A percentile compares a stretch with the other conserved stretches of the same genome.
These are phyloP conservation scores for Tetrapisispora fleetii DNA, from an alignment of 805 yeast species.

Conservation along the genomic window DNA sequence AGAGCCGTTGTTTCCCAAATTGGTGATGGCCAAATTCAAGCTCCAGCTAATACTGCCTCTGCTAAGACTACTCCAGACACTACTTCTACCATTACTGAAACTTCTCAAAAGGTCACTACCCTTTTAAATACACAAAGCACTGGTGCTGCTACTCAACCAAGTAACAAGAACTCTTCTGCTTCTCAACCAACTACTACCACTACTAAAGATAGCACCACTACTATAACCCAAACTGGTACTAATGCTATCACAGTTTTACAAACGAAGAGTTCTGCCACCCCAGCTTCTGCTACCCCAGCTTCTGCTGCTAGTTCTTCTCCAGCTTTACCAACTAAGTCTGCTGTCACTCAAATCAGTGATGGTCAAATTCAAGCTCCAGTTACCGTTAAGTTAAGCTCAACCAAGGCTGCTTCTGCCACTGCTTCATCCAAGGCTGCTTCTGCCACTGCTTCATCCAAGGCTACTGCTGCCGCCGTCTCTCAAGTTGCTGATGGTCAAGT, in stretches of 20 bases:
- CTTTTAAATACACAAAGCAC: conserved; percentile 20
- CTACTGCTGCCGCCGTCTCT: conserved; percentile 25
- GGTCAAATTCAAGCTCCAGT: conserved; percentile 39
- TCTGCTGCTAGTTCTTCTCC: conserved; percentile 7
- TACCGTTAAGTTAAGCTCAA: conserved; percentile 22
- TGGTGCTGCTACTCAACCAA: conserved; percentile 2
- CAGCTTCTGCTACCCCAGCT: conserved; percentile 6
- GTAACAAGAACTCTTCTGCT: neutral
- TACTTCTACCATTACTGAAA: conserved; percentile 13
- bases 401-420: neutral
- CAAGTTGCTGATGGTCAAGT: conserved; percentile 38
- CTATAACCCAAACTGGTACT: conserved; percentile 17
- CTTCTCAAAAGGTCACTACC: conserved; percentile 17
- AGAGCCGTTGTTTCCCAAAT: conserved; percentile 24
- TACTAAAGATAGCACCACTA: conserved; percentile 28
- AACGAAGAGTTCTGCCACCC: conserved; percentile 15
- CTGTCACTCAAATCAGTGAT: conserved; percentile 44
- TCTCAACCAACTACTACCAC: conserved; percentile 11
- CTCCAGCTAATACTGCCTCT: conserved; percentile 29
- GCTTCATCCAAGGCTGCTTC: neutral
- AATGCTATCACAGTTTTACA: conserved; percentile 17
- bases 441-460: conserved; percentile 8
- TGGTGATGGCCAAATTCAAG: conserved; percentile 35
- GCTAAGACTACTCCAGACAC: conserved; percentile 12
- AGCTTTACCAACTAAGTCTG: conserved; percentile 15